Evolutionary conservation across 345 rosid genomes (phyloP).

Genomic region (Bruguiera gymnorhiza): DNA sequence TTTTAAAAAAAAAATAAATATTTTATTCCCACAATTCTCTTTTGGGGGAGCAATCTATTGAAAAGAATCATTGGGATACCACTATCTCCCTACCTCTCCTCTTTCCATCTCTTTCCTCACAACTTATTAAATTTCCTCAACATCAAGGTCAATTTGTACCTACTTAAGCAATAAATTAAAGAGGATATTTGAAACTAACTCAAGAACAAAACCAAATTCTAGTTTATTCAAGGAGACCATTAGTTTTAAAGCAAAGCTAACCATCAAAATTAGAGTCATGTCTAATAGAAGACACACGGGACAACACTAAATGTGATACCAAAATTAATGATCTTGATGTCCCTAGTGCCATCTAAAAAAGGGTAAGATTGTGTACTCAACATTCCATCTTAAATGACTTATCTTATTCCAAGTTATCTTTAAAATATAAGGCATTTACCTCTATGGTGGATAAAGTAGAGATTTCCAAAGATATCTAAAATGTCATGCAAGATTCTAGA

Average conservation of each 20-base stretch:
- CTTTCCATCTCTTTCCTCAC: background rate
- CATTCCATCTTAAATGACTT: background rate
- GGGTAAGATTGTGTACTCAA: background rate
- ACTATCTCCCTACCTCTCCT: background rate
- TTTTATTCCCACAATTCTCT: background rate
- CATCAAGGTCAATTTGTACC: background rate
- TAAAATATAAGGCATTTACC: background rate
- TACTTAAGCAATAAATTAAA: background rate
- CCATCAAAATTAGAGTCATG: background rate
- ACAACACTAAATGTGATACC: too few relatives aligned
- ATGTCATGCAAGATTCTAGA: background rate
- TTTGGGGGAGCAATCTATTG: background rate
- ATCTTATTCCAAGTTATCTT: background rate
- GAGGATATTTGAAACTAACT: background rate
- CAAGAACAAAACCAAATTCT: background rate
- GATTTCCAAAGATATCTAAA: background rate
- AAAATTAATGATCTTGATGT: background rate
- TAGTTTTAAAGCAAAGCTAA: background rate
- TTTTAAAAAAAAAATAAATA: background rate
- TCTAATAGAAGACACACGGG: background rate
- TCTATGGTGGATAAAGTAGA: background rate
- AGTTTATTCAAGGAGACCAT: background rate
- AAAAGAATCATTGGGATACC: background rate
- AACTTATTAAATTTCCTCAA: too few relatives aligned
- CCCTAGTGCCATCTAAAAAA: background rate